Evolutionary conservation across 1,139 yeast genomes (phyloP).

Genomic region (Taphrina betulina): DNA sequence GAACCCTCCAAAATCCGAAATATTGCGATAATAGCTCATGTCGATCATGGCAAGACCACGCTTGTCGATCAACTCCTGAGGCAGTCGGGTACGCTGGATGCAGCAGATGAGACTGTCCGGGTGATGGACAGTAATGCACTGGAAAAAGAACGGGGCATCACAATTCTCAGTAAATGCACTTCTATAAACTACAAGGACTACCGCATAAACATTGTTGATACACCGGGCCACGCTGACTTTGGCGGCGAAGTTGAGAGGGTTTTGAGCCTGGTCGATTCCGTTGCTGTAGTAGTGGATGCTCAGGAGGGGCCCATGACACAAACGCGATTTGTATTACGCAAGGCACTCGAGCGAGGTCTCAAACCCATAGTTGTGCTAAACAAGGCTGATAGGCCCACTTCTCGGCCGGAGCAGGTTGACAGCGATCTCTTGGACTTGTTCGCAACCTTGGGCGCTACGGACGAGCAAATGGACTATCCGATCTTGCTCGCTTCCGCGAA

Average conservation of each 20-base stretch:
- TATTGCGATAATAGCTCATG: slow-evolving; percentile 94
- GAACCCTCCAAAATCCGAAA: slow-evolving; percentile 68
- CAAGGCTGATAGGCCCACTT: slow-evolving; percentile 80
- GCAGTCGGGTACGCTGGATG: slow-evolving; percentile 80
- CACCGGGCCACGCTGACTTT: slow-evolving; percentile 98
- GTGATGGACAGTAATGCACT: slow-evolving; percentile 90
- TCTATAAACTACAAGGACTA: slow-evolving; percentile 87
- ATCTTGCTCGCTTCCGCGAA: slow-evolving; percentile 27
- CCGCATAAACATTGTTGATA: slow-evolving; percentile 84
- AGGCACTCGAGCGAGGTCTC: slow-evolving; percentile 79
- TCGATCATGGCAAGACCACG: slow-evolving; percentile 96
- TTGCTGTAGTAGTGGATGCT: slow-evolving; percentile 85
- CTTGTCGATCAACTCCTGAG: slow-evolving; percentile 82
- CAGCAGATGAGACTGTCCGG: slow-evolving; percentile 59
- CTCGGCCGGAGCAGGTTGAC: slow-evolving; percentile 68
- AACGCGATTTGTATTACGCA: slow-evolving; percentile 91
- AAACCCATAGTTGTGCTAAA: slow-evolving; percentile 89
- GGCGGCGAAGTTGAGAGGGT: slow-evolving; percentile 90
- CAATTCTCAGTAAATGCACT: slow-evolving; percentile 95
- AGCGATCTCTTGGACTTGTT: slow-evolving; percentile 63
- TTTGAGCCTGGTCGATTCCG: slow-evolving; percentile 95
- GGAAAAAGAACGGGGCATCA: slow-evolving; percentile 92
- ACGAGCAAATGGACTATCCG: slow-evolving; percentile 32
- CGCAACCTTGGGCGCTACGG: slow-evolving; percentile 26
- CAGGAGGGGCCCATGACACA: slow-evolving; percentile 97